Percentiles rank a stretch among this genome's conserved stretches.
Evolutionary conservation across 2,329 filamentous ascomycete genomes (phyloP).

Genomic region (Colletotrichum sp.): DNA sequence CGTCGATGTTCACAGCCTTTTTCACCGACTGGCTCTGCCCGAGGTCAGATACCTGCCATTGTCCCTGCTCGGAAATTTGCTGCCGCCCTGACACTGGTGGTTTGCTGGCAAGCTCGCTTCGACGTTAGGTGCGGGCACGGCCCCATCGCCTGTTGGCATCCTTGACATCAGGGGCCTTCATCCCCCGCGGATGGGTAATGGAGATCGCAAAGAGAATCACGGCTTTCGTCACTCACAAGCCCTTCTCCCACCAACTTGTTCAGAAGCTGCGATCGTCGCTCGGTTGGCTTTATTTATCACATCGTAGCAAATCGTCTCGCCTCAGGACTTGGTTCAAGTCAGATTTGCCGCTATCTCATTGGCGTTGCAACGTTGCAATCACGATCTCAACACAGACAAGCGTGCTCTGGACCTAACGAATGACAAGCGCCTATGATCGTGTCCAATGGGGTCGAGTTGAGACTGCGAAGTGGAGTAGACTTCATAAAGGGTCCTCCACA

Average conservation of each 20-base stretch:
- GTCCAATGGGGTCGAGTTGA: not conserved
- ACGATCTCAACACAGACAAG: conserved; percentile 1
- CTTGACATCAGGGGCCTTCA: not conserved
- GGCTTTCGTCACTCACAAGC: not conserved
- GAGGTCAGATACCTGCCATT: not conserved
- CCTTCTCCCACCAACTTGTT: not conserved
- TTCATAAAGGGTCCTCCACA: not conserved
- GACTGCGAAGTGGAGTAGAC: not conserved
- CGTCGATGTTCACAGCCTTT: not conserved
- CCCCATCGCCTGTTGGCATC: not conserved
- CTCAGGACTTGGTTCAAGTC: not conserved
- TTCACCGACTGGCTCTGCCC: conserved; percentile 1
- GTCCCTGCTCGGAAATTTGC: conserved; percentile 10
- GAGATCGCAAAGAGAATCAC: not conserved
- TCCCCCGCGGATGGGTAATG: not conserved
- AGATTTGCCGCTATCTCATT: conserved; percentile 13
- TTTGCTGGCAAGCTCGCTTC: not conserved
- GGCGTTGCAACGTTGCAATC: conserved; percentile 21
- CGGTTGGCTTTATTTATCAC: not conserved
- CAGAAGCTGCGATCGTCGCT: conserved; percentile 4
- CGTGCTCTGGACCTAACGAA: not conserved
- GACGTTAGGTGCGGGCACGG: not conserved
- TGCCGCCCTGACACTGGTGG: not conserved
- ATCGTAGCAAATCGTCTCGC: conserved; percentile 1
- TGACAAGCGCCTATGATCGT: not conserved